Conservation (phyloP, 2,329 filamentous ascomycete species). For the Colletotrichum sp. region DNA sequence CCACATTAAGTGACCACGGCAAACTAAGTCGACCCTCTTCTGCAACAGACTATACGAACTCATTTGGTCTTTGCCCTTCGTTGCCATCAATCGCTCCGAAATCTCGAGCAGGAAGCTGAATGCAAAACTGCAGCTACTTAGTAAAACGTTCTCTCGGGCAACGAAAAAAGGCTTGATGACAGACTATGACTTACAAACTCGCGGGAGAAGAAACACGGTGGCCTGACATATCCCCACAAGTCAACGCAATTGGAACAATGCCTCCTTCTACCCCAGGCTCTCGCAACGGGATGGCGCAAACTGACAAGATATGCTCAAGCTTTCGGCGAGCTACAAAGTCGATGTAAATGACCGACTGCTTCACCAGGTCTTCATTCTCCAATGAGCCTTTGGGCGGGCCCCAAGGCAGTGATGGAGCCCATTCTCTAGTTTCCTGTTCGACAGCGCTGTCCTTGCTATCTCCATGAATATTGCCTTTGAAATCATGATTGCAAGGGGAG, state of each 20-base stretch:
- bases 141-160: too few species aligned
- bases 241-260: not conserved
- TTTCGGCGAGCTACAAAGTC: not conserved
- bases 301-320: not conserved
- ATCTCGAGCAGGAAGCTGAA: not conserved
- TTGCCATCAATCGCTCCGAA: rapidly evolving
- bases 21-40: not conserved
- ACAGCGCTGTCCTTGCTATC: too few species aligned
- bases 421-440: not conserved
- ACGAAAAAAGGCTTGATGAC: not conserved
- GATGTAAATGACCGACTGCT: rapidly evolving
- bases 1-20: not conserved
- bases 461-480: too few species aligned
- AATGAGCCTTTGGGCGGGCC: not conserved
- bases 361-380: not conserved
- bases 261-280: not conserved
- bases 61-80: not conserved
- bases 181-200: not conserved
- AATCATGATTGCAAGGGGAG: not conserved
- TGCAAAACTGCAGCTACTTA: not conserved
- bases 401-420: not conserved
- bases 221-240: not conserved
- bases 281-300: not conserved
- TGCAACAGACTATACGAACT: not conserved
- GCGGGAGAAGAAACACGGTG: not conserved